Evolutionary conservation across 371 early-diverging fungal species (phyloP).

Genomic region (Rhizopus delemar): DNA sequence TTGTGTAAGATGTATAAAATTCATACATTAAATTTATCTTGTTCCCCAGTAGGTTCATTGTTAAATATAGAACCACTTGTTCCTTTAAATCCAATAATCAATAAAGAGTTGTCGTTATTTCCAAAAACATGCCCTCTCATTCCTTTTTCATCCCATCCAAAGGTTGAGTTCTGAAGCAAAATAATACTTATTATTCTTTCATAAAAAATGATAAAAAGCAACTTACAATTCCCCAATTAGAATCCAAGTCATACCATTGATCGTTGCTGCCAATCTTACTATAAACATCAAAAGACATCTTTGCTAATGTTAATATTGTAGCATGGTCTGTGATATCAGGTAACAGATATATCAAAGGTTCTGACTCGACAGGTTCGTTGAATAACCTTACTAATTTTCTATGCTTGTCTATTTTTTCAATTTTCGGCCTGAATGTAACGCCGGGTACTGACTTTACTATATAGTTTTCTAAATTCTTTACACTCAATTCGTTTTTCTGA

Average conservation of each 20-base stretch:
- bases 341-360: conserved; percentile 31
- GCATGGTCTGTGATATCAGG: conserved; percentile 76
- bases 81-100: conserved; percentile 90
- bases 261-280: conserved; percentile 49
- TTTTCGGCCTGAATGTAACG: not conserved
- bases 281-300: conserved; percentile 82
- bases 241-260: conserved; percentile 77
- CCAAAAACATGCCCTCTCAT: conserved; percentile 91
- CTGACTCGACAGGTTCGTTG: conserved; percentile 12
- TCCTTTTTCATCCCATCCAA: conserved; percentile 88
- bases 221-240: conserved; percentile 70
- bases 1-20: not conserved
- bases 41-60: conserved; percentile 77
- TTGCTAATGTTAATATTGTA: conserved; percentile 71
- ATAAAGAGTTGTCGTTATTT: conserved; percentile 61
- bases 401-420: not conserved
- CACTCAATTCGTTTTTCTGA: not conserved
- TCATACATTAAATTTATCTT: conserved; percentile 82
- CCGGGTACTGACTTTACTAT: not conserved
- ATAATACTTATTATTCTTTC: not conserved
- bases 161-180: conserved; percentile 61
- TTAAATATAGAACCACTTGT: conserved; percentile 79
- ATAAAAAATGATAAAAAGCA: conserved; percentile 3
- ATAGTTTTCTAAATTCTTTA: not conserved
- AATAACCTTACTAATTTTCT: not conserved